phyloP scores from a whole-genome alignment of 129 eudicot species.

The Oenanthe sinensis region DNA sequence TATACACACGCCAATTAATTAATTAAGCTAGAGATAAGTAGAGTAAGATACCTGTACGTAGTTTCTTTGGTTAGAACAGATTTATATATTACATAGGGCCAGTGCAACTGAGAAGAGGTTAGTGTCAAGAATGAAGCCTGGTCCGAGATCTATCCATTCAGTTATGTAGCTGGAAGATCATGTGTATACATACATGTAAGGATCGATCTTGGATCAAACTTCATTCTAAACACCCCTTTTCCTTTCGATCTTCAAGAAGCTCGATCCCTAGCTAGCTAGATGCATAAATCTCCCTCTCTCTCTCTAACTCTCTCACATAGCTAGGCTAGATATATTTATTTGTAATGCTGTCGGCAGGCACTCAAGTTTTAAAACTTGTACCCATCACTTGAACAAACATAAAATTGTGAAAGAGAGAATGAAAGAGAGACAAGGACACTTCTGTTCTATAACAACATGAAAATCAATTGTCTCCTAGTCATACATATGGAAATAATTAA shows the following conservation, averaged over 20 bases:
- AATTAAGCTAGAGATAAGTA: background rate
- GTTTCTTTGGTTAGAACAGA: background rate
- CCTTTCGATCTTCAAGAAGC: constrained; percentile 8
- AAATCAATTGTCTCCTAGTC: background rate
- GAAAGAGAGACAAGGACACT: background rate
- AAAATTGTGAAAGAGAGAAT: background rate
- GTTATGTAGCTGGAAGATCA: background rate
- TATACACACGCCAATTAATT: too few relatives aligned
- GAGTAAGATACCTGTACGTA: background rate
- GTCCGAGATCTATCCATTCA: constrained; percentile 15
- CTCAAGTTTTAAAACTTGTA: background rate
- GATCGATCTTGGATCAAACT: constrained; percentile 68
- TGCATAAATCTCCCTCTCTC: background rate
- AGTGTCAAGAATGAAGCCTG: constrained; percentile 27
- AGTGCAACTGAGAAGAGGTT: background rate
- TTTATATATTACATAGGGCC: too few relatives aligned
- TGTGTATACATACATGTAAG: background rate
- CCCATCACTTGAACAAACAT: background rate
- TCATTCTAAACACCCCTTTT: constrained; percentile 67
- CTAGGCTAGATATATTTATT: background rate
- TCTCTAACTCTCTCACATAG: background rate
- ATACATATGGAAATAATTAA: background rate
- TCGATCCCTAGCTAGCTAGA: background rate
- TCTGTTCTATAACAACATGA: background rate
- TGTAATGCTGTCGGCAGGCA: constrained; percentile 1